These are phyloP conservation scores for Fragaria nilgerrensis DNA, from an alignment of 306 rosid species.

Conservation along the genomic window DNA sequence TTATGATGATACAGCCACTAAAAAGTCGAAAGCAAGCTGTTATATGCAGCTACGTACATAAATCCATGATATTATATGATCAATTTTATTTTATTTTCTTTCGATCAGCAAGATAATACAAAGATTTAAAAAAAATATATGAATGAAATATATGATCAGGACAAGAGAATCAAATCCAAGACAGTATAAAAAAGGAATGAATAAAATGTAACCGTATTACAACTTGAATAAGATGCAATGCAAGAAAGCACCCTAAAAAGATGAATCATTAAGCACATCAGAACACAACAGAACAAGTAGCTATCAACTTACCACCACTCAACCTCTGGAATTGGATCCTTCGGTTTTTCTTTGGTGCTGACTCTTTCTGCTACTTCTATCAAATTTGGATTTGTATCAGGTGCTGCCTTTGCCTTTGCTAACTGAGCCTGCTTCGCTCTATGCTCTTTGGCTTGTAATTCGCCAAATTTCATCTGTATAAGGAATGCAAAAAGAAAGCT, in stretches of 20 bases:
- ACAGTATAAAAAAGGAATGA: neutral
- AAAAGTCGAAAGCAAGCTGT: neutral
- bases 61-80: neutral
- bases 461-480: slow-evolving; percentile 87
- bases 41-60: neutral
- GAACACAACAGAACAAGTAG: neutral
- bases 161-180: neutral
- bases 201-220: neutral
- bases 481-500: neutral
- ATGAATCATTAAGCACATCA: neutral
- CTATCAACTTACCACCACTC: slow-evolving; percentile 91
- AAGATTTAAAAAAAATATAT: neutral
- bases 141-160: neutral
- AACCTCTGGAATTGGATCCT: slow-evolving; percentile 82
- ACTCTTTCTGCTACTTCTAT: slow-evolving; percentile 89
- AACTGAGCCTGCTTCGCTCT: slow-evolving; percentile 88
- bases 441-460: slow-evolving; percentile 97
- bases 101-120: neutral
- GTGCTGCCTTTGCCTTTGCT: slow-evolving; percentile 96
- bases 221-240: too few species aligned
- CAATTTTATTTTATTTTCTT: neutral
- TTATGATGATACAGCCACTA: neutral
- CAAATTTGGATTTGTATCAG: slow-evolving; percentile 91
- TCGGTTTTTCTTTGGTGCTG: slow-evolving; percentile 70
- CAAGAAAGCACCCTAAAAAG: neutral